phyloP scores from a whole-genome alignment of 805 yeast species.

The Yamadazyma olivae region DNA sequence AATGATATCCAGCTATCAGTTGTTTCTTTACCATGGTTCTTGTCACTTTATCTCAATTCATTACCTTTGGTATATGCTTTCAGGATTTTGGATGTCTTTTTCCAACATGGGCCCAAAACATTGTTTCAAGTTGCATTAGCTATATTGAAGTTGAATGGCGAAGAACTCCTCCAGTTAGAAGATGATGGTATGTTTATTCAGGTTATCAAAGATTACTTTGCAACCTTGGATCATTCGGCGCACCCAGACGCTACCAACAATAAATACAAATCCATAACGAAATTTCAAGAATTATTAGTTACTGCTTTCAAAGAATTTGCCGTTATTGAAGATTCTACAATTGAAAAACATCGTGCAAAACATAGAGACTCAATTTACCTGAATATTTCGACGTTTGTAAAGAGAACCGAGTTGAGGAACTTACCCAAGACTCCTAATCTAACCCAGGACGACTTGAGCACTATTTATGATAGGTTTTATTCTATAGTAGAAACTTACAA shows the following conservation, averaged over 20 bases:
- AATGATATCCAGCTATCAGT: conserved; percentile 90
- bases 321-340: conserved; percentile 70
- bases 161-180: conserved; percentile 67
- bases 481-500: conserved; percentile 68
- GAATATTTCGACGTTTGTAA: conserved; percentile 87
- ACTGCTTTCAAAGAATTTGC: conserved; percentile 91
- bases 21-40: conserved; percentile 94
- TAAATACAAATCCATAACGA: conserved; percentile 65
- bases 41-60: conserved; percentile 82
- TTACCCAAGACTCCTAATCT: conserved; percentile 71
- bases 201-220: conserved; percentile 78
- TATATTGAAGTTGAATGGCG: conserved; percentile 84
- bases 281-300: conserved; percentile 85
- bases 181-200: conserved; percentile 94
- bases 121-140: conserved; percentile 93
- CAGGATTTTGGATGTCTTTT: conserved; percentile 84
- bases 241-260: conserved; percentile 68
- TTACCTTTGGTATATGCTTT: conserved; percentile 95
- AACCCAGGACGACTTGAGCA: conserved; percentile 54
- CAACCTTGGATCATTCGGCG: conserved; percentile 72
- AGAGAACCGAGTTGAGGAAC: conserved; percentile 86
- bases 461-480: conserved; percentile 82
- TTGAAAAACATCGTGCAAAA: conserved; percentile 64
- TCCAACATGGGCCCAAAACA: conserved; percentile 84
- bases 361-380: conserved; percentile 75